Conservation (phyloP, 148 eudicot species). For the Chenopodium suecicum region DNA sequence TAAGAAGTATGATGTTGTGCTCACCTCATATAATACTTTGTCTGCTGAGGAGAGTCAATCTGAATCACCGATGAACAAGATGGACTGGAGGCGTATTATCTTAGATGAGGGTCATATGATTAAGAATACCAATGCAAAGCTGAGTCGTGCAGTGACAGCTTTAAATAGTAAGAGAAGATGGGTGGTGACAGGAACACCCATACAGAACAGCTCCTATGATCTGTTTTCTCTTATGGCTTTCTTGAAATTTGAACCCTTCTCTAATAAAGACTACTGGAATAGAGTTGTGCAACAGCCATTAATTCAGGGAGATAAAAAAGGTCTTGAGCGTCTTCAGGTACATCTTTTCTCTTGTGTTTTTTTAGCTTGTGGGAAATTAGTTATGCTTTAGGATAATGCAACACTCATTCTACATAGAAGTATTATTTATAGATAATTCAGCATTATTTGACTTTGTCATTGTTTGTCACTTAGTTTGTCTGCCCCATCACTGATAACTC, state of each 20-base stretch:
- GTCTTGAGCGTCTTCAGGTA: conserved; percentile 85
- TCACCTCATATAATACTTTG: conserved; percentile 76
- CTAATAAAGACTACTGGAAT: conserved; percentile 71
- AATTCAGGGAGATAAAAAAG: conserved; percentile 57
- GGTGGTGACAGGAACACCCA: conserved; percentile 93
- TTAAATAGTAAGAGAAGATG: conserved; percentile 71
- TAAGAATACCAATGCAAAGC: conserved; percentile 66
- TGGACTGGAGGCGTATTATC: conserved; percentile 84
- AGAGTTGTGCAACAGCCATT: conserved; percentile 79
- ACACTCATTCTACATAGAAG: not conserved
- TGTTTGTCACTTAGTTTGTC: not conserved
- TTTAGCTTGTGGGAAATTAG: not conserved
- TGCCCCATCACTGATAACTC: not conserved
- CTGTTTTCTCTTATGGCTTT: conserved; percentile 81
- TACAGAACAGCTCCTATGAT: conserved; percentile 82
- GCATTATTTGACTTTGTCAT: not conserved
- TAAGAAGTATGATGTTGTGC: conserved; percentile 70
- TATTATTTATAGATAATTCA: not conserved
- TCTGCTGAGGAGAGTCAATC: conserved; percentile 44
- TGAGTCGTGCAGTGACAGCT: conserved; percentile 64
- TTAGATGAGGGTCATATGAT: conserved; percentile 92
- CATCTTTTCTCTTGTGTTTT: not conserved
- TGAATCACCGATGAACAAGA: conserved; percentile 58
- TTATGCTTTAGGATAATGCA: not conserved
- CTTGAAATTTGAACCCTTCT: conserved; percentile 85